Evolutionary conservation across 1,284 basidiomycete species (phyloP).

Genomic region (Earliella scabrosa): DNA sequence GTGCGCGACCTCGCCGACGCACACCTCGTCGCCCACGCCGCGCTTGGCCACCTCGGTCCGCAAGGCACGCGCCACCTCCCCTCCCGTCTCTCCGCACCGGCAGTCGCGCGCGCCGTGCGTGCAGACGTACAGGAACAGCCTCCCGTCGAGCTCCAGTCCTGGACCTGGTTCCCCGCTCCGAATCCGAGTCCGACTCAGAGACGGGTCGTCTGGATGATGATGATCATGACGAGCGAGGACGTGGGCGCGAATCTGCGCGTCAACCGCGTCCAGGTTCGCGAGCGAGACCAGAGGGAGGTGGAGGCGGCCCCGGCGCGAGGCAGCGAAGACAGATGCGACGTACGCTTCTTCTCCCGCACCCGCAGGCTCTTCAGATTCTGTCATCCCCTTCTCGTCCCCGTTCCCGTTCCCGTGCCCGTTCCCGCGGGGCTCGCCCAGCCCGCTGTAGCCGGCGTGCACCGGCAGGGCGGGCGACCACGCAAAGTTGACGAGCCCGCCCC

Average conservation of each 20-base stretch:
- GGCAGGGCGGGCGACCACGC: slow-evolving; percentile 47
- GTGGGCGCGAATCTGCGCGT: slow-evolving; percentile 41
- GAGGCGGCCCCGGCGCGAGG: slow-evolving; percentile 43
- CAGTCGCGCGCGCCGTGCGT: slow-evolving; percentile 42
- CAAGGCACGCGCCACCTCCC: slow-evolving; percentile 45
- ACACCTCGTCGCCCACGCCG: slow-evolving; percentile 24
- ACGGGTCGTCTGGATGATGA: not conserved
- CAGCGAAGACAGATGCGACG: slow-evolving; percentile 55
- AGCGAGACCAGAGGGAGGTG: slow-evolving; percentile 52
- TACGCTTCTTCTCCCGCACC: slow-evolving; percentile 28
- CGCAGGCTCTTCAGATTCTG: not conserved
- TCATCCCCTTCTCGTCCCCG: not conserved
- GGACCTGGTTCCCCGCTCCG: no score
- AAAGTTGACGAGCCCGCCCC: slow-evolving; percentile 65
- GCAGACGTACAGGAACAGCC: slow-evolving; percentile 57
- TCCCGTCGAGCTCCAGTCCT: slow-evolving; percentile 25
- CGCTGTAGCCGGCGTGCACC: slow-evolving; percentile 18
- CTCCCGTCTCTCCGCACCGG: slow-evolving; percentile 69
- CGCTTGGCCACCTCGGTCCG: slow-evolving; percentile 33
- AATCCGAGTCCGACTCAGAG: no score
- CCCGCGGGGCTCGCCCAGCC: slow-evolving; percentile 18
- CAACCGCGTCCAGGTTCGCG: slow-evolving; percentile 53
- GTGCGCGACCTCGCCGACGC: slow-evolving; percentile 73
- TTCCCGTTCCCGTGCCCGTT: not conserved
- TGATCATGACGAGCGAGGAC: not conserved